Conservation (phyloP, 306 rosid species). For the Argentina anserina region DNA sequence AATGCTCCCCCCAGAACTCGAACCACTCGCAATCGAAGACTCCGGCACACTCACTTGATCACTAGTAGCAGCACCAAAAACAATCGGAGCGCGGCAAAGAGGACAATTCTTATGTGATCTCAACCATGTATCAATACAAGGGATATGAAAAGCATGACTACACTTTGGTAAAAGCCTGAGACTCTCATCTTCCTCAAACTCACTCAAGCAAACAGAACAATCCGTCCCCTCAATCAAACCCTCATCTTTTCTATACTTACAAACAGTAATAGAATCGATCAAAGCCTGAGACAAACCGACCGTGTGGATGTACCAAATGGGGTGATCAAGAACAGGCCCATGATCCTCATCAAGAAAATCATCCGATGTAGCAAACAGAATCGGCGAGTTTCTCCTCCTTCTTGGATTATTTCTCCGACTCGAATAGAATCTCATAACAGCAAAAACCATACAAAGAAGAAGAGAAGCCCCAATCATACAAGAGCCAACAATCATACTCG, state of each 20-base stretch:
- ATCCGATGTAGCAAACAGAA: conserved; percentile 35
- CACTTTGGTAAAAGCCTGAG: conserved; percentile 74
- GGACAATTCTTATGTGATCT: conserved; percentile 49
- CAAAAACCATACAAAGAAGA: conserved; percentile 6
- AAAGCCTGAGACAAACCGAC: conserved; percentile 57
- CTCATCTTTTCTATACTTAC: conserved; percentile 47
- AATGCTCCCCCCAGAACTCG: conserved; percentile 17
- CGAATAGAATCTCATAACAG: conserved; percentile 20
- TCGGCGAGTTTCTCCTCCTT: conserved; percentile 16
- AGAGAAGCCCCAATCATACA: conserved; percentile 18
- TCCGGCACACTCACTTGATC: conserved; percentile 12
- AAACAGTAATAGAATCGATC: conserved; percentile 61
- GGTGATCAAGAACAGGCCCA: conserved; percentile 38
- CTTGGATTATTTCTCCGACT: conserved; percentile 20
- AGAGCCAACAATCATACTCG: conserved; percentile 9
- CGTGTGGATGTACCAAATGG: conserved; percentile 54
- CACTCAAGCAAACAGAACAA: conserved; percentile 75
- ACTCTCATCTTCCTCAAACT: conserved; percentile 60
- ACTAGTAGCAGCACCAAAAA: conserved; percentile 19
- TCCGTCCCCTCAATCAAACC: conserved; percentile 61
- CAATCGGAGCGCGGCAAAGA: conserved; percentile 47
- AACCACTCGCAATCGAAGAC: conserved; percentile 15
- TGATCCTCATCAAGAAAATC: conserved; percentile 38
- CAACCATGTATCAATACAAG: conserved; percentile 50
- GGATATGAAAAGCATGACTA: conserved; percentile 52